Evolutionary conservation across 495 filamentous ascomycete genomes (phyloP).

Genomic region (Barbatosphaeria neglecta): DNA sequence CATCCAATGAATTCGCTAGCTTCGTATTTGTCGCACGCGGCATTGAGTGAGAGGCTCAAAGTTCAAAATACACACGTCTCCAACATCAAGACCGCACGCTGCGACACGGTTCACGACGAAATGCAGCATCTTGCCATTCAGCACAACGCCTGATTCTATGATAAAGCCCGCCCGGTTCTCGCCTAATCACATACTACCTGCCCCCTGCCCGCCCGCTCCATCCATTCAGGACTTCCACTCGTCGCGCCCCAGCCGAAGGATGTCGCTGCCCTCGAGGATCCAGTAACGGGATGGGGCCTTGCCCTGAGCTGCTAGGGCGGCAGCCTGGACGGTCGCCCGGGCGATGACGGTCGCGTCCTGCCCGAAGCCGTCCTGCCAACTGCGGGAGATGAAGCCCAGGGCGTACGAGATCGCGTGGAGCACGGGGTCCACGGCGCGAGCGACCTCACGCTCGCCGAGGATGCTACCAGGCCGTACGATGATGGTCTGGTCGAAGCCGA

Average conservation of each 20-base stretch:
- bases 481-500: slow-evolving; percentile 63
- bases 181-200: no score
- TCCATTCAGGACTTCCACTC: slow-evolving; percentile 20
- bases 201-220: no score
- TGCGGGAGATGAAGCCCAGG: slow-evolving; percentile 34
- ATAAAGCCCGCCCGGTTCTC: no score
- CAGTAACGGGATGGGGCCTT: slow-evolving; percentile 38
- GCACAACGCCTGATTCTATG: no score
- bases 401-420: slow-evolving; percentile 36
- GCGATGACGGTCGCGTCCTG: slow-evolving; percentile 69
- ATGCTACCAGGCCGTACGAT: slow-evolving; percentile 68
- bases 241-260: slow-evolving; percentile 34
- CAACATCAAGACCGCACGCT: no score
- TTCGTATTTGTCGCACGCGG: no score
- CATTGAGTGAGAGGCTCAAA: no score
- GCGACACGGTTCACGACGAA: no score
- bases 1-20: no score
- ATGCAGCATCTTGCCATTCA: no score
- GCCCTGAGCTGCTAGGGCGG: slow-evolving; percentile 28
- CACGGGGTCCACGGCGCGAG: slow-evolving; percentile 37
- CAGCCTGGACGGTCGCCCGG: slow-evolving; percentile 55
- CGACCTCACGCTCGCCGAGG: slow-evolving; percentile 52
- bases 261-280: slow-evolving; percentile 33
- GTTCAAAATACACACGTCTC: no score
- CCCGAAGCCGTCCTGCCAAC: slow-evolving; percentile 52